Evolutionary conservation across 768 basidiomycete genomes (phyloP), one percentile per base, ranked within the genome.

Genomic region (Gloeophyllum trabeum): DNA sequence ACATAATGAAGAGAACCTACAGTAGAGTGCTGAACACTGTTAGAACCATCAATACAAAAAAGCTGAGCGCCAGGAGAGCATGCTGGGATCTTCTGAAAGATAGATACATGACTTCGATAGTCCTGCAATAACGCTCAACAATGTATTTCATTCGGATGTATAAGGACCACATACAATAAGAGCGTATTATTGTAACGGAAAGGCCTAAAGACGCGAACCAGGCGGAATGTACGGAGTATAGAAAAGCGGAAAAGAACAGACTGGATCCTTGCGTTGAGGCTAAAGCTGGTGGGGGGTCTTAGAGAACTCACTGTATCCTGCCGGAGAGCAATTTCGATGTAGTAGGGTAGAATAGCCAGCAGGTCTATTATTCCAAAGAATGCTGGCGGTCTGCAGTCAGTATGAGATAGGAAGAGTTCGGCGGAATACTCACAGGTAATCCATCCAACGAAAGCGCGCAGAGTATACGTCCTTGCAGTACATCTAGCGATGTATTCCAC

Each of bases 41-140:
- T 30, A 94, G 66, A 1, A 88, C 76, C 79, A 91, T 90, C 41
- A 81, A 61, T 12, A 93, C 83, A 62, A 94, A 93, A 60, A 93
- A 94, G 2, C 76, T 75, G 16, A 94, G 77, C 0, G 91, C 90
- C 3, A 91, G 70, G 1, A 92, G 67, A 0, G 90, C 90, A 51
- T 93, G 86, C 48, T 88, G 82, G 0, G 87, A 91, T 46, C 88
- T 70, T 39, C 83, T 73, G 25, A 92, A 81, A 23, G 88, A 81
- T 23, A 94, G 71, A 56, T 84, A 90, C 91, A 94, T 96, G 51
- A 89, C 87, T 65, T 90, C 85, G 39, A 89, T 89, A 0, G 87
- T 89, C 36, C 85, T 87, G 43, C 16, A n/a, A n/a, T n/a, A n/a
- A n/a, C n/a, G n/a, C n/a, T n/a, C n/a, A n/a, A 36, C 10, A 35